A percentile compares a stretch with the other conserved stretches of the same genome.
phyloP scores from a whole-genome alignment of 192 early-diverging fungal genomes.

The Backusella psychrophila region DNA sequence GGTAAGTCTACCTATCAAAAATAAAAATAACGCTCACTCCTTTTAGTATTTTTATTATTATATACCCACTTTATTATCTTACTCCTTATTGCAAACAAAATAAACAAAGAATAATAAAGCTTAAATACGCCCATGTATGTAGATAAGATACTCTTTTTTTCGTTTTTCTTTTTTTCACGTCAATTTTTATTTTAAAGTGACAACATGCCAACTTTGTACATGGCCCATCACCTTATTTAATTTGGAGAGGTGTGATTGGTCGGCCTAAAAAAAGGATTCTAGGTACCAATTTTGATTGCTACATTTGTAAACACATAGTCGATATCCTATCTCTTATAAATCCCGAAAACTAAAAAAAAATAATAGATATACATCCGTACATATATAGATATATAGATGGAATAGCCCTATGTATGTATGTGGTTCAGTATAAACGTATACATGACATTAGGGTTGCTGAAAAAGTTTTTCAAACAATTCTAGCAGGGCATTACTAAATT shows the following conservation, averaged over 20 bases:
- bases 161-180: neutral
- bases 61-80: neutral
- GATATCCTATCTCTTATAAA: no score
- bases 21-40: neutral
- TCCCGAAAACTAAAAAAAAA: no score
- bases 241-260: no score
- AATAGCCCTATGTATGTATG: neutral
- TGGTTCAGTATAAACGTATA: neutral
- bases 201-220: neutral
- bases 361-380: no score
- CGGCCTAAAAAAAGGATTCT: no score
- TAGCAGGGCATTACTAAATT: neutral
- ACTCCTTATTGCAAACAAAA: neutral
- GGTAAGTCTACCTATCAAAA: neutral
- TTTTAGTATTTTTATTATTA: neutral
- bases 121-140: neutral
- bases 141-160: neutral
- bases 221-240: no score
- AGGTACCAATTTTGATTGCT: no score
- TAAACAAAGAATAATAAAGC: neutral
- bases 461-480: neutral
- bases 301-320: no score
- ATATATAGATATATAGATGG: neutral
- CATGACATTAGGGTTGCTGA: neutral
- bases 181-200: neutral